Conservation (phyloP, 805 yeast species). For the Huiozyma naganishii region DNA sequence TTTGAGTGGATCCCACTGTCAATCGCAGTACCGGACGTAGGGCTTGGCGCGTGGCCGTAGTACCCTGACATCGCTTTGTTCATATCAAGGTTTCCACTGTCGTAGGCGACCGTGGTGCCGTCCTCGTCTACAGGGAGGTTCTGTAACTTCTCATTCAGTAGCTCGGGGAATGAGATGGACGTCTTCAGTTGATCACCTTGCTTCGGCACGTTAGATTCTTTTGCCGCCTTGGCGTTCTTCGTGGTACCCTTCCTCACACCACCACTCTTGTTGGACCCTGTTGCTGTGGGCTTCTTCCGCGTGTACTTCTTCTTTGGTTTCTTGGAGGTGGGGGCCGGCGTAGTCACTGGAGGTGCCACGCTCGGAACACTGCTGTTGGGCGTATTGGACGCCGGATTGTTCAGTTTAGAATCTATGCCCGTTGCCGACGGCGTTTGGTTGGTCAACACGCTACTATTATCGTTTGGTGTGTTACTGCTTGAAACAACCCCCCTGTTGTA, state of each 20-base stretch:
- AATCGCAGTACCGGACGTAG: conserved; percentile 12
- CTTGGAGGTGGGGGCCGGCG: conserved; percentile 1
- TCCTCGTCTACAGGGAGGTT: too few relatives aligned
- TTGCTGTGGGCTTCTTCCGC: conserved; percentile 3
- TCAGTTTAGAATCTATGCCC: conserved; percentile 1
- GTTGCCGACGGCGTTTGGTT: conserved; percentile 1
- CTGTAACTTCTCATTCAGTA: conserved; percentile 19
- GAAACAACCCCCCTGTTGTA: conserved; percentile 4
- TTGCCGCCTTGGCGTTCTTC: conserved; percentile 2
- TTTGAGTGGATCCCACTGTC: not conserved
- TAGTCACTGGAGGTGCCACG: conserved; percentile 1
- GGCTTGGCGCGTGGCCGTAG: conserved; percentile 26
- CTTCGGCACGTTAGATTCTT: not conserved
- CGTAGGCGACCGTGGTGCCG: conserved; percentile 14
- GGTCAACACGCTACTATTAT: not conserved
- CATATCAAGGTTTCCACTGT: conserved; percentile 7
- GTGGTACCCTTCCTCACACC: conserved; percentile 1
- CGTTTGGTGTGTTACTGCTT: not conserved
- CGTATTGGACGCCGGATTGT: conserved; percentile 2
- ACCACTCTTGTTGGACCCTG: not conserved
- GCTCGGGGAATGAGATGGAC: conserved; percentile 21
- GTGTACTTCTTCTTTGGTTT: conserved; percentile 7
- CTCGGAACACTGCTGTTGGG: not conserved
- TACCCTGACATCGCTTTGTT: conserved; percentile 22
- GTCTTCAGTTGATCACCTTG: conserved; percentile 6